Conservation (phyloP, 805 yeast species). For the Metschnikowia proteae region DNA sequence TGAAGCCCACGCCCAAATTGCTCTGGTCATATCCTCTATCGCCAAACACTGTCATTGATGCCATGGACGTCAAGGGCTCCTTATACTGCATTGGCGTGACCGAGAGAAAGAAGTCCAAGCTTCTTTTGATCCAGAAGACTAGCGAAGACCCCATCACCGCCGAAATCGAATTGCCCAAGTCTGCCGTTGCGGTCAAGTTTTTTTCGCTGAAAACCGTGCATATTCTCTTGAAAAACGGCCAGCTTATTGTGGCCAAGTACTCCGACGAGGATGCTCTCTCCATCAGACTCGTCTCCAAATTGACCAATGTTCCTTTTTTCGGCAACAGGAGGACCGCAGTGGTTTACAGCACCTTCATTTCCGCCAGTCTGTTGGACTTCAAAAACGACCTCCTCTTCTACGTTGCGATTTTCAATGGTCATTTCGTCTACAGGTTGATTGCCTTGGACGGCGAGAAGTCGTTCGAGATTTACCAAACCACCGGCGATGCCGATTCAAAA, state of each 20-base stretch:
- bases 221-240: constrained; percentile 29
- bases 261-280: not conserved
- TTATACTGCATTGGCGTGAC: constrained; percentile 37
- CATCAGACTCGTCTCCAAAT: constrained; percentile 8
- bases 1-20: constrained; percentile 55
- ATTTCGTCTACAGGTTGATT: constrained; percentile 20
- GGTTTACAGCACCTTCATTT: constrained; percentile 28
- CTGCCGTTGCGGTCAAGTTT: constrained; percentile 15
- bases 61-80: constrained; percentile 33
- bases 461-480: constrained; percentile 23
- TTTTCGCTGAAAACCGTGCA: constrained; percentile 18
- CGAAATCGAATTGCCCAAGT: constrained; percentile 8
- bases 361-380: constrained; percentile 18
- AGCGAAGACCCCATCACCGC: constrained; percentile 13
- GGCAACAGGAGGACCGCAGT: constrained; percentile 15
- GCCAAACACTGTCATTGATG: constrained; percentile 43
- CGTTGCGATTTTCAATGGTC: constrained; percentile 5
- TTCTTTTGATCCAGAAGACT: constrained; percentile 14
- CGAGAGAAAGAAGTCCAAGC: constrained; percentile 29
- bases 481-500: constrained; percentile 7
- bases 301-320: constrained; percentile 10
- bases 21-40: constrained; percentile 53
- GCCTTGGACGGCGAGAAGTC: constrained; percentile 23
- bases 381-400: constrained; percentile 26
- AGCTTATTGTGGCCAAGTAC: constrained; percentile 18